Conservation (phyloP, 1,139 yeast species). For the Candida sojae region DNA sequence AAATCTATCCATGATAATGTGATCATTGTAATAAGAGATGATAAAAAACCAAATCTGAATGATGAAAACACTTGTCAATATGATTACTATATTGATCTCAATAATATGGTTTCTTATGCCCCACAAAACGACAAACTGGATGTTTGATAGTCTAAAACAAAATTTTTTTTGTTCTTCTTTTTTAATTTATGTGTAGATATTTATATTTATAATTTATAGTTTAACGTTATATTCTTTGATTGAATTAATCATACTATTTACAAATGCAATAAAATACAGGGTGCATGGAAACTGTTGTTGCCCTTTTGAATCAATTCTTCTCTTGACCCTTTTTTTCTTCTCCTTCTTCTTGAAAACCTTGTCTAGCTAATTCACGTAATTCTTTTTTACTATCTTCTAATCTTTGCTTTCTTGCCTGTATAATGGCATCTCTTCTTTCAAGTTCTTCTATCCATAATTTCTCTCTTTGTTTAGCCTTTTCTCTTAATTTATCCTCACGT, state of each 20-base stretch:
- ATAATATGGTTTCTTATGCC: not conserved
- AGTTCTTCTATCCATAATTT: conserved; percentile 88
- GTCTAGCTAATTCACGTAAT: conserved; percentile 39
- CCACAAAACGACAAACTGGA: not conserved
- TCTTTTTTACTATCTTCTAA: conserved; percentile 41
- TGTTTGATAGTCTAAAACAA: not conserved
- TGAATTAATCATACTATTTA: not conserved
- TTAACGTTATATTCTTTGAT: not conserved
- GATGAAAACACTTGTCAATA: not conserved
- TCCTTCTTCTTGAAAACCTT: conserved; percentile 36
- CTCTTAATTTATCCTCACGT: conserved; percentile 62
- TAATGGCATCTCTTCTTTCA: conserved; percentile 75
- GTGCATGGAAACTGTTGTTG: no score
- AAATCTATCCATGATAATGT: conserved; percentile 4
- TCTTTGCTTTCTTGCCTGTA: conserved; percentile 61
- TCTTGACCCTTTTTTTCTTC: not conserved
- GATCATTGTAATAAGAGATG: conserved; percentile 5
- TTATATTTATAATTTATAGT: no score
- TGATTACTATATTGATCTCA: conserved; percentile 3
- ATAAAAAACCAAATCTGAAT: not conserved
- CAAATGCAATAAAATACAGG: not conserved
- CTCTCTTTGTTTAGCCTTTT: conserved; percentile 83
- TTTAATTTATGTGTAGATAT: no score
- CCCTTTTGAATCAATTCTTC: not conserved
- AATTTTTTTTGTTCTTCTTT: not conserved